Percentiles rank a stretch among this genome's conserved stretches.
Conservation (phyloP, 805 yeast genomes). For the Metschnikowia proteae region DNA sequence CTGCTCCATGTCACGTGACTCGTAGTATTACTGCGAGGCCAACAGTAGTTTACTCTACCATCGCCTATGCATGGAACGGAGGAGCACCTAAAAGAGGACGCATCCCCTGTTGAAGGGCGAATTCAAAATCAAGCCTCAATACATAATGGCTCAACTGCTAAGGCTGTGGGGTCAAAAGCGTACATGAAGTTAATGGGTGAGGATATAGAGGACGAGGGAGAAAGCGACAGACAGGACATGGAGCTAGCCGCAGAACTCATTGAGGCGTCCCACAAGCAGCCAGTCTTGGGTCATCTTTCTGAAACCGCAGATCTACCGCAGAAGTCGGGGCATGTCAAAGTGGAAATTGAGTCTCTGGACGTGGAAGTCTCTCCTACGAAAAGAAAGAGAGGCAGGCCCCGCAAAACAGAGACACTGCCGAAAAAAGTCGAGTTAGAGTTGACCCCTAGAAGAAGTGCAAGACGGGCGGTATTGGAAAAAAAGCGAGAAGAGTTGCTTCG, state of each 20-base stretch:
- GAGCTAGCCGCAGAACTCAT: conserved; percentile 43
- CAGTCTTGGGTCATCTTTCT: neutral
- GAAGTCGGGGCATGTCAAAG: neutral
- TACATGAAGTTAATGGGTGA: conserved; percentile 32
- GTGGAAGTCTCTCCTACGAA: conserved; percentile 9
- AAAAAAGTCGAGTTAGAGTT: conserved; percentile 4
- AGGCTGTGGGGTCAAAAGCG: conserved; percentile 15
- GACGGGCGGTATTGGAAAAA: conserved; percentile 7
- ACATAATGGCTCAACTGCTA: neutral
- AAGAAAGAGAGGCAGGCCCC: conserved; percentile 16
- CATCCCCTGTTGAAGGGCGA: neutral
- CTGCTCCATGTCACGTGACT: neutral
- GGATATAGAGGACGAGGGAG: conserved; percentile 28
- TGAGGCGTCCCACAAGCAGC: conserved; percentile 15
- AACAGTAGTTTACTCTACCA: neutral
- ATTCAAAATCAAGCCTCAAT: neutral
- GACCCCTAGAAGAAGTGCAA: conserved; percentile 6
- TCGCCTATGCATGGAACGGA: neutral
- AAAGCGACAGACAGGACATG: conserved; percentile 32
- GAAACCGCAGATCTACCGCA: neutral
- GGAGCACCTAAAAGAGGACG: neutral
- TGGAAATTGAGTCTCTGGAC: neutral
- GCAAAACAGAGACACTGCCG: conserved; percentile 11
- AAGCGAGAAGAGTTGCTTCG: conserved; percentile 10
- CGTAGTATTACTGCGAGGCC: neutral